Percentiles rank a stretch among this genome's conserved stretches.
Evolutionary conservation across 768 basidiomycete genomes (phyloP).

Genomic region (Hygrocybe punicea): DNA sequence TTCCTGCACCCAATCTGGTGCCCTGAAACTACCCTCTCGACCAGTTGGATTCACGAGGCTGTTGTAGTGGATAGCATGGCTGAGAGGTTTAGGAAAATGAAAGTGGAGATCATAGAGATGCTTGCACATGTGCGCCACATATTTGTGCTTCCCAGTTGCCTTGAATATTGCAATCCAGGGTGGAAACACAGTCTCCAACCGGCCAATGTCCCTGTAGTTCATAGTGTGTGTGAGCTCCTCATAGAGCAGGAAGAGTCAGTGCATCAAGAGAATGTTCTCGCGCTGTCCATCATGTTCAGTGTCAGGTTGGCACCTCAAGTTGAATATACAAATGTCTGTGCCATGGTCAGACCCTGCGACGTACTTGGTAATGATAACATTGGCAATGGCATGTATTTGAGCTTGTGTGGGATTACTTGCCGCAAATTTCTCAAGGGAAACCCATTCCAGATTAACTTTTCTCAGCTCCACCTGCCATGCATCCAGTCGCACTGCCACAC

Average conservation of each 20-base stretch:
- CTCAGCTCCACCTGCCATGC: neutral
- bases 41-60: slow-evolving; percentile 34
- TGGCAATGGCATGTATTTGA: neutral
- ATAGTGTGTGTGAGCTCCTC: slow-evolving; percentile 13
- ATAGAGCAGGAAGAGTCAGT: slow-evolving; percentile 1
- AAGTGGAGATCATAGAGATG: slow-evolving; percentile 18
- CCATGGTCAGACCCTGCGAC: too few relatives aligned
- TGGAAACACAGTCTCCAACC: slow-evolving; percentile 13
- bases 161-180: slow-evolving; percentile 12
- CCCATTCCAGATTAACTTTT: neutral
- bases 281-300: neutral
- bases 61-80: slow-evolving; percentile 11
- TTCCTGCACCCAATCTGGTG: neutral
- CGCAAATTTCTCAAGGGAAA: slow-evolving; percentile 19
- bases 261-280: neutral
- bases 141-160: slow-evolving; percentile 27
- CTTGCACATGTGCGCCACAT: slow-evolving; percentile 15
- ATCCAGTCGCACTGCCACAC: neutral
- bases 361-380: neutral
- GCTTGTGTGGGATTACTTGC: slow-evolving; percentile 20
- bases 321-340: neutral
- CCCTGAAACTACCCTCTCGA: slow-evolving; percentile 16
- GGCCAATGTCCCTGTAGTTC: slow-evolving; percentile 26
- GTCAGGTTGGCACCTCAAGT: neutral
- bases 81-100: slow-evolving; percentile 13